These are phyloP conservation scores for Parietichytrium sp. DNA, from an alignment of 108 stramenopile genomes.

Conservation along the genomic window DNA sequence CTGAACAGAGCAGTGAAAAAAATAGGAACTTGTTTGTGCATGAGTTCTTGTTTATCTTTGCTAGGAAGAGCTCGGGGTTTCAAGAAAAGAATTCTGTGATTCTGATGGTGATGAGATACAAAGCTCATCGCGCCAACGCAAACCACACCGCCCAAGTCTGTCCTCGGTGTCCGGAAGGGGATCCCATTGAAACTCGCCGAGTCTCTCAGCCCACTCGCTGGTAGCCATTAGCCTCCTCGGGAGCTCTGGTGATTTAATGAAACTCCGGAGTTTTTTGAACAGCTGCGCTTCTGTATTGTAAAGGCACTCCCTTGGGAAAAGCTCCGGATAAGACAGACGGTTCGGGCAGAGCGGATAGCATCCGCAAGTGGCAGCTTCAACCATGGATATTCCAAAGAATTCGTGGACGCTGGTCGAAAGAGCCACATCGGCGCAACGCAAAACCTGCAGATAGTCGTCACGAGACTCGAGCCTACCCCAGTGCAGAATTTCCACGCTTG, in stretches of 20 bases:
- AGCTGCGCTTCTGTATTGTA: not conserved
- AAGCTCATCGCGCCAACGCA: too few relatives aligned
- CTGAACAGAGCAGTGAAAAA: too few relatives aligned
- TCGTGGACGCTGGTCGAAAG: not conserved
- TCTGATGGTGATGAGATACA: too few relatives aligned
- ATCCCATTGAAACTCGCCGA: not conserved
- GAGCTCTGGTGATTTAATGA: not conserved
- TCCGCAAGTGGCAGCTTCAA: slow-evolving; percentile 20
- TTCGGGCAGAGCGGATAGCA: not conserved
- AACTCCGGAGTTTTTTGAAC: not conserved
- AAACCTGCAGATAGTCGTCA: not conserved
- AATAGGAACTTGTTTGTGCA: too few relatives aligned
- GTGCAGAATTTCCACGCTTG: not conserved
- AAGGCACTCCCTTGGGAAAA: not conserved
- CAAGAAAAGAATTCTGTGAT: too few relatives aligned
- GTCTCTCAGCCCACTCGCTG: not conserved
- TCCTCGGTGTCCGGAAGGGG: too few relatives aligned
- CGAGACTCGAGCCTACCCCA: not conserved
- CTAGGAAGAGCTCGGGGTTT: too few relatives aligned
- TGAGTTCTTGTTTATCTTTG: too few relatives aligned
- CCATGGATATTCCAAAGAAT: slow-evolving; percentile 16
- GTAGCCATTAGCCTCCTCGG: not conserved
- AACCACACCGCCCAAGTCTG: too few relatives aligned
- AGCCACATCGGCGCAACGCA: not conserved
- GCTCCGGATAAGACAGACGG: slow-evolving; percentile 9